Evolutionary conservation across 148 eudicot genomes (phyloP).

Genomic region (Rhododendron vialii): DNA sequence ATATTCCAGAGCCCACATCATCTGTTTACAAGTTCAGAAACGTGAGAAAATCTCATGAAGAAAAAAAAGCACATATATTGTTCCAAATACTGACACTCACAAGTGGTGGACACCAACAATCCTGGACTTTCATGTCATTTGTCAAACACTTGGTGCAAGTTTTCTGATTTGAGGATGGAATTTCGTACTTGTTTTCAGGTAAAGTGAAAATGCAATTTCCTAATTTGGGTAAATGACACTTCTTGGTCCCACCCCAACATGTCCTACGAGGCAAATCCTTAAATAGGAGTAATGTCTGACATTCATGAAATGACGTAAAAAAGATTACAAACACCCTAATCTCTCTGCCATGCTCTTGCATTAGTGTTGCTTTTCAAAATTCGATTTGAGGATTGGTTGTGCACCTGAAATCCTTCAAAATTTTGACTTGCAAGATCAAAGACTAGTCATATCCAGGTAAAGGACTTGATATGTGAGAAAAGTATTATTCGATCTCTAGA

Average conservation of each 20-base stretch:
- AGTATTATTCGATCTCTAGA: not conserved
- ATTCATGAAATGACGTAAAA: not conserved
- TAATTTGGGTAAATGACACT: not conserved
- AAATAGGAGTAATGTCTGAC: not conserved
- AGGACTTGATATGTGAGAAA: not conserved
- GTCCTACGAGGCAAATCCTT: not conserved
- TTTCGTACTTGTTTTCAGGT: not conserved
- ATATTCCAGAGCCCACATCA: constrained; percentile 99
- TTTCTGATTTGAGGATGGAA: not conserved
- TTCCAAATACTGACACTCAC: not conserved
- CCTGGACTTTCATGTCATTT: not conserved
- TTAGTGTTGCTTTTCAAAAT: not conserved
- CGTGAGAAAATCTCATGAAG: not conserved
- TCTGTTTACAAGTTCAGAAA: constrained; percentile 41
- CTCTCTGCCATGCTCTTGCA: not conserved
- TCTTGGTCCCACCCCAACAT: not conserved
- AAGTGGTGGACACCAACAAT: not conserved
- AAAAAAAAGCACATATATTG: not conserved
- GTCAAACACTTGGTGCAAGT: not conserved
- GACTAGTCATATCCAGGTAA: not conserved
- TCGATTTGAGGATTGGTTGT: not conserved
- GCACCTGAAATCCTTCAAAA: not conserved
- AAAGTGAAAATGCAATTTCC: not conserved
- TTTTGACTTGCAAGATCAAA: not conserved
- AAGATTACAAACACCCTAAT: not conserved